Conservation (phyloP, 495 filamentous ascomycete genomes). For the Xylaria longipes region DNA sequence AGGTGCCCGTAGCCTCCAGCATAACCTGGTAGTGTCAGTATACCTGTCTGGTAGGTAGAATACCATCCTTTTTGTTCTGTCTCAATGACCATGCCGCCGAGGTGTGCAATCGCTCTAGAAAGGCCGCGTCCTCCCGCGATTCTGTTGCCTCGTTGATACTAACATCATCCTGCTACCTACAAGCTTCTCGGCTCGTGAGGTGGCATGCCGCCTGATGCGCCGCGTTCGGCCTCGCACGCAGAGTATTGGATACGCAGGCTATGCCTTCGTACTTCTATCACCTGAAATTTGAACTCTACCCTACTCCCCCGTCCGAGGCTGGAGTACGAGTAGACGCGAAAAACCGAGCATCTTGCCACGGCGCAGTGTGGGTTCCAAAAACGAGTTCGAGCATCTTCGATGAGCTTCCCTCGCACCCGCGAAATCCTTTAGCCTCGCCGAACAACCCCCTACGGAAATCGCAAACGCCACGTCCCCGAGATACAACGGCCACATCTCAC, state of each 20-base stretch:
- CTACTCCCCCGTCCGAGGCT: conserved; percentile 48
- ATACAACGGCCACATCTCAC: conserved; percentile 3
- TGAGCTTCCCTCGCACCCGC: conserved; percentile 51
- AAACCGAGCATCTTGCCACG: conserved; percentile 11
- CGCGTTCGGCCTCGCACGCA: background rate
- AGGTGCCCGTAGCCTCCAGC: background rate
- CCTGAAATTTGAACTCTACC: conserved; percentile 82
- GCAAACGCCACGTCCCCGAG: conserved; percentile 15
- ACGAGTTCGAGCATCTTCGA: conserved; percentile 51
- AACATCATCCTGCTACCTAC: background rate
- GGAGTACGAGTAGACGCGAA: conserved; percentile 22
- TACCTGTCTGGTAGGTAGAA: background rate
- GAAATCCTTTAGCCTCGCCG: conserved; percentile 17
- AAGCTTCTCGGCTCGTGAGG: background rate
- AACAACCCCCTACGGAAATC: conserved; percentile 17
- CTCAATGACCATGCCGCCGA: background rate
- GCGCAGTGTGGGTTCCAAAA: conserved; percentile 47
- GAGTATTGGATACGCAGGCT: conserved; percentile 31
- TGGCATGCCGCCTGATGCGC: conserved; percentile 6
- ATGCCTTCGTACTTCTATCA: conserved; percentile 93
- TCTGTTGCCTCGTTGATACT: conserved; percentile 19
- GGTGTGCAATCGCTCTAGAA: background rate
- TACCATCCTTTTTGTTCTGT: background rate
- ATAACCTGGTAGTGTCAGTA: background rate
- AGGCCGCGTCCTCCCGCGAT: background rate